Evolutionary conservation across 192 early-diverging fungal species (phyloP), one percentile per base, ranked within the genome.

Genomic region (Glomus cerebriforme): DNA sequence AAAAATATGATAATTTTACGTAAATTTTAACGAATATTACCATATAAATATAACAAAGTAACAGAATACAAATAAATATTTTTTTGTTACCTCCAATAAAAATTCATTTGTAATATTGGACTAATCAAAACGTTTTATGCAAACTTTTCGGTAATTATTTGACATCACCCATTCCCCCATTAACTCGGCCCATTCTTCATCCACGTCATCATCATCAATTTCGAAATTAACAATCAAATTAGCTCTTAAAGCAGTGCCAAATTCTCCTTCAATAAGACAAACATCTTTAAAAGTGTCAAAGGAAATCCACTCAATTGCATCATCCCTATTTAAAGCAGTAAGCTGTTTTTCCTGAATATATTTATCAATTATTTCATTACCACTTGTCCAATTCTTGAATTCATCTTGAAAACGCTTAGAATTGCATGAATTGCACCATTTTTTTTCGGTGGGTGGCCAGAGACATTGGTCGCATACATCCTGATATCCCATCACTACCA

Each of bases 401-500:
- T 65, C 63, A 15, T 27, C 27, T 64, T 60, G 37, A 37, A 37
- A 37, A 6, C 4, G 6, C 37, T 6, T 37, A 37, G 37, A 3
- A 37, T 37, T 37, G 8, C 37, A 37, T 37, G 37, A 4, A 37
- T 37, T 37, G 6, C 37, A 37, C 37, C 37, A 37, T 7, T 37
- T 6, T 6, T 37, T 37, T 37, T 37, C 37, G 8, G 37, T 37
- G 8, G 0, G 0, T 37, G 37, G 37, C 6, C 37, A 37, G 4
- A 37, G 8, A 37, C 37, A 37, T 37, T 7, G n/a, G 4, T 37
- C 5, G 2, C 37, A 37, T 37, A 37, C 37, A 7, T 37, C 6
- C 8, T 37, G 37, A 49, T 78, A 79, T 17, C 82, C 77, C 83
- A 84, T 84, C 5, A 84, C 81, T 79, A 84, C 80, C 79, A 84